phyloP scores from a whole-genome alignment of 257 asterid genomes.

The Gentiana dahurica region DNA sequence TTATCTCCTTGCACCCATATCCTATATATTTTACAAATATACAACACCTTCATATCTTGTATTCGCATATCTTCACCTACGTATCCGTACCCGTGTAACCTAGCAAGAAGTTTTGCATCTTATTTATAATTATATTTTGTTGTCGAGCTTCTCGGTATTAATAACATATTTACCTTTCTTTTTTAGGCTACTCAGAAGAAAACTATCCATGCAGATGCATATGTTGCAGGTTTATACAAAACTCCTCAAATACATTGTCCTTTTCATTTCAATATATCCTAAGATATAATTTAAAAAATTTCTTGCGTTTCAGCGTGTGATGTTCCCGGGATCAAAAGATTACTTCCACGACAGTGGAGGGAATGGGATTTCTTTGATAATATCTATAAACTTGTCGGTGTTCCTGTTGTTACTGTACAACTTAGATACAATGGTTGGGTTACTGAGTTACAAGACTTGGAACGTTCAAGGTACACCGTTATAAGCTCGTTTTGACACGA shows the following conservation, averaged over 20 bases:
- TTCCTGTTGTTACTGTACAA: slow-evolving; percentile 97
- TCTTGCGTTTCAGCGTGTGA: slow-evolving; percentile 71
- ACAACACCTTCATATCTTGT: too few relatives aligned
- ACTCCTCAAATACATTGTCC: too few relatives aligned
- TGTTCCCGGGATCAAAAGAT: slow-evolving; percentile 93
- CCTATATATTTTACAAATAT: too few relatives aligned
- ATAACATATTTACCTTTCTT: slow-evolving; percentile 9
- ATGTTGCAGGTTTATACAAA: slow-evolving; percentile 42
- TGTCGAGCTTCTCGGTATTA: background rate
- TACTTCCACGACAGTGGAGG: slow-evolving; percentile 82
- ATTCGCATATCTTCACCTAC: too few relatives aligned
- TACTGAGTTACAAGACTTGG: slow-evolving; percentile 87
- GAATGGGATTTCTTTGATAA: slow-evolving; percentile 79
- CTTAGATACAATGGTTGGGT: slow-evolving; percentile 97
- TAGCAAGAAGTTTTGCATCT: background rate
- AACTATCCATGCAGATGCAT: slow-evolving; percentile 83
- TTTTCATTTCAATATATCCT: slow-evolving; percentile 2
- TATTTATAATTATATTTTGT: background rate
- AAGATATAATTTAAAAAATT: slow-evolving; percentile 1
- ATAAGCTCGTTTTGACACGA: background rate
- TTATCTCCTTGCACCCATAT: too few relatives aligned
- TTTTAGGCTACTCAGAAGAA: slow-evolving; percentile 90
- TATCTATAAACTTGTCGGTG: slow-evolving; percentile 86
- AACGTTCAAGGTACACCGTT: slow-evolving; percentile 55
- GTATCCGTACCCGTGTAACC: too few relatives aligned